Percentiles rank a stretch among this genome's conserved stretches.
Evolutionary conservation across 2,329 filamentous ascomycete genomes (phyloP).

Genomic region (Paecilomyces sp.): DNA sequence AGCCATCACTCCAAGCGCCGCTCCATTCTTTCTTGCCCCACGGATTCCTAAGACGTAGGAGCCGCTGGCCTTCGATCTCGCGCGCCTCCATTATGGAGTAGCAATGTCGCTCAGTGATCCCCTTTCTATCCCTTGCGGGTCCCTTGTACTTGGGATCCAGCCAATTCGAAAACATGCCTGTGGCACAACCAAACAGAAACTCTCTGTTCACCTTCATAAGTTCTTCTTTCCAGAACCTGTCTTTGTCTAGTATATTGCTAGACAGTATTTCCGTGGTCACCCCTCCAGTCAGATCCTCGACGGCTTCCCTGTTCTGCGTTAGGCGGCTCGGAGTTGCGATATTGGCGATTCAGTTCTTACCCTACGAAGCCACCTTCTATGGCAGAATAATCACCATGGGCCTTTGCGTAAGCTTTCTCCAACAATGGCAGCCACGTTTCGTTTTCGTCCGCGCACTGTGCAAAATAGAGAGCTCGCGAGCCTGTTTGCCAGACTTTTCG

Average conservation of each 20-base stretch:
- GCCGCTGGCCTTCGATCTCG: slow-evolving; percentile 54
- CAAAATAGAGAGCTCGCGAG: slow-evolving; percentile 71
- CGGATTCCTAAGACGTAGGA: slow-evolving; percentile 66
- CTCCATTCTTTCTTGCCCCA: slow-evolving; percentile 79
- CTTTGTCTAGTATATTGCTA: slow-evolving; percentile 52
- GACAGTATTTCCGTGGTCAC: slow-evolving; percentile 41
- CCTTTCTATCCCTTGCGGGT: slow-evolving; percentile 32
- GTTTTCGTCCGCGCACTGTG: slow-evolving; percentile 65
- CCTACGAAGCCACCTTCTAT: slow-evolving; percentile 69
- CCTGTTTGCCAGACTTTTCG: slow-evolving; percentile 66
- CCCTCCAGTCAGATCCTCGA: slow-evolving; percentile 52
- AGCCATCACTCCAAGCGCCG: slow-evolving; percentile 75
- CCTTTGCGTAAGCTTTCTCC: slow-evolving; percentile 78
- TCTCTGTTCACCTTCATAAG: slow-evolving; percentile 72
- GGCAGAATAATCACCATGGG: slow-evolving; percentile 69
- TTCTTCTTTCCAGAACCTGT: slow-evolving; percentile 78
- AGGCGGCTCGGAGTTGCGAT: neutral
- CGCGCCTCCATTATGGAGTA: slow-evolving; percentile 54
- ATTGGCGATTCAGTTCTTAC: slow-evolving; percentile 21
- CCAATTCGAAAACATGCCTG: slow-evolving; percentile 40
- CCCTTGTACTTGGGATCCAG: slow-evolving; percentile 26
- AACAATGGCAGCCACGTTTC: slow-evolving; percentile 77
- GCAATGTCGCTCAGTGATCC: slow-evolving; percentile 44
- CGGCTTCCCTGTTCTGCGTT: slow-evolving; percentile 38
- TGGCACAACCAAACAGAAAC: slow-evolving; percentile 50